These are phyloP conservation scores for Fusarium sp. DNA, from an alignment of 2,329 filamentous ascomycete species.

Conservation along the genomic window DNA sequence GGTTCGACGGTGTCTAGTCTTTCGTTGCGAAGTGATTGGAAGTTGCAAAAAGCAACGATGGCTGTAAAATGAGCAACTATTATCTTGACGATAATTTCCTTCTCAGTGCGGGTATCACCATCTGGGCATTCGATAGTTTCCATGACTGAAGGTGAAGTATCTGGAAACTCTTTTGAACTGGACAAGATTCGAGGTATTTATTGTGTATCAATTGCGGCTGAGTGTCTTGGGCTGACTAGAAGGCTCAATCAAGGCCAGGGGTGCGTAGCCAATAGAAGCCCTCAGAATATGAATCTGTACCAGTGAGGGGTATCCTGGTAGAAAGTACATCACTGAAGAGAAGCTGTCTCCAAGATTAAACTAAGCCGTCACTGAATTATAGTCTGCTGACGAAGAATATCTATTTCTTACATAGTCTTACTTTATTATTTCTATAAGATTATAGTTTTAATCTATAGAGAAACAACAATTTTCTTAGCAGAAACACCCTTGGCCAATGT, in stretches of 20 bases:
- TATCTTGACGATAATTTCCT: conserved; percentile 19
- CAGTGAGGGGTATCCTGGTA: background rate
- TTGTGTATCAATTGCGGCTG: background rate
- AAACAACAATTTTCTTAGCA: conserved; percentile 29
- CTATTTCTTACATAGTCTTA: background rate
- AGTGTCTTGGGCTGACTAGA: background rate
- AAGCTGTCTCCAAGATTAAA: background rate
- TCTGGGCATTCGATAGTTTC: background rate
- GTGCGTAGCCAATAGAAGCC: background rate
- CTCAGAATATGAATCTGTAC: background rate
- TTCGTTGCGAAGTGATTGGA: conserved; percentile 19
- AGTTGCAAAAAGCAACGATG: conserved; percentile 17
- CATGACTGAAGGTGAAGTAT: background rate
- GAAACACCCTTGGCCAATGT: conserved; percentile 27
- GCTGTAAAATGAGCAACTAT: conserved; percentile 21
- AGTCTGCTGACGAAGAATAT: background rate
- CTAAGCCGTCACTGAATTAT: background rate
- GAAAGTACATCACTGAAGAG: background rate
- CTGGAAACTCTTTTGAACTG: background rate
- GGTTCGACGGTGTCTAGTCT: conserved; percentile 13
- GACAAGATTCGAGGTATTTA: background rate
- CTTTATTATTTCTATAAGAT: background rate
- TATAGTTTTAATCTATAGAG: background rate
- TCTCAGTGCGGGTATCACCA: background rate
- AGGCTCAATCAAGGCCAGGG: background rate